Base-by-base conservation (phyloP, 257 asterid genomes). In the Salvia miltiorrhiza region DNA sequence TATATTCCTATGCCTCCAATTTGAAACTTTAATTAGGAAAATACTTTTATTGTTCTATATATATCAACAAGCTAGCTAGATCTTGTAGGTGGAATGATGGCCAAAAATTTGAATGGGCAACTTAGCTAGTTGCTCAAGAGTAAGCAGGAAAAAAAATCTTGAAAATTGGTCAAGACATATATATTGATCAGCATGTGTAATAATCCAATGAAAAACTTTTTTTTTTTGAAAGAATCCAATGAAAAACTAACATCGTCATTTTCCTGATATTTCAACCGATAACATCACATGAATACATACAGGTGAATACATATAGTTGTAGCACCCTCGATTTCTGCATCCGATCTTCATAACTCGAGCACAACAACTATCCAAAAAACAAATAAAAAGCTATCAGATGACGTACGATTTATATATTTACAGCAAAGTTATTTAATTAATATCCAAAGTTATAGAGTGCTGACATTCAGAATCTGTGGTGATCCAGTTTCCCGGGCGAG, bases 381-480 rank as follows among this genome's bases (percentile, higher is more conserved):
- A 66, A 5, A 63, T 58, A 53, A 55, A 7, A 9, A 47, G 20
- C 5, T 4, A 56, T 26, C 7, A 4, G 9, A 14, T 9, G 3
- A 37, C 2, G 32, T 28, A 28, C 32, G n/a, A n/a, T n/a, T 28
- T 28, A 4, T 30, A 30, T 30, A 35, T 5, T 7, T 7, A 37
- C 7, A 7, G 1, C 12, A 37, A 37, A 37, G 11, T 37, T 10
- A 37, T 10, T 0, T 37, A 37, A 6, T 2, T 6, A 6, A 30
- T 1, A 30, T 30, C 3, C 4, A 30, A 2, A 30, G 3, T 26
- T 7, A 35, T 7, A 7, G 1, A 35, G n/a, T 12, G 3, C 43
- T 9, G 12, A 37, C 97, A 92, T 71, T 92, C 97, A 57, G 95
- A 78, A 77, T 92, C 95, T 0, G 97, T 85, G 56, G 92, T 89